phyloP scores from a whole-genome alignment of 352 stramenopile species.

The Blastocystis sp. region DNA sequence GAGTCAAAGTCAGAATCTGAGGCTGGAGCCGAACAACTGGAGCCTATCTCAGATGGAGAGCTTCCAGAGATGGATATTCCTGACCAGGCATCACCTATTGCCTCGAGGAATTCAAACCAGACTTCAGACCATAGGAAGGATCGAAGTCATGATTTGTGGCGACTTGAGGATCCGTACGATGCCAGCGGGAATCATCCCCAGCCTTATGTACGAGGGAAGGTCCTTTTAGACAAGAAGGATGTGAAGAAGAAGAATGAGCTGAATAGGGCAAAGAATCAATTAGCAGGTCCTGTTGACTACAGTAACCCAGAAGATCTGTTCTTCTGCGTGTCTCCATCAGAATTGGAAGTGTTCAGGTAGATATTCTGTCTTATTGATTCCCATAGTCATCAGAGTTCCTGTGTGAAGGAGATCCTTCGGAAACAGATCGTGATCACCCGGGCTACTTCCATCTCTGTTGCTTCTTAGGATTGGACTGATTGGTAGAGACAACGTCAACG shows the following conservation, averaged over 20 bases:
- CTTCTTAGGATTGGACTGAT: not conserved
- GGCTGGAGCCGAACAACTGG: too few relatives aligned
- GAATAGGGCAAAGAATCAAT: not conserved
- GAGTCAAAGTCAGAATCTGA: too few relatives aligned
- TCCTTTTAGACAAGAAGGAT: not conserved
- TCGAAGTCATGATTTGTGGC: not conserved
- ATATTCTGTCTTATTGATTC: not conserved
- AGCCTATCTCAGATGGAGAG: not conserved
- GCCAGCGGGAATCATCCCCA: not conserved
- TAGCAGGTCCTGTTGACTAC: not conserved
- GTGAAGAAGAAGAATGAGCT: not conserved
- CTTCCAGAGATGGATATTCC: not conserved
- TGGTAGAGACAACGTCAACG: not conserved
- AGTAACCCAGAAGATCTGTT: not conserved
- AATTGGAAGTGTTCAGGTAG: not conserved
- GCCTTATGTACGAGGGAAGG: not conserved
- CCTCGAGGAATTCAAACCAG: too few relatives aligned
- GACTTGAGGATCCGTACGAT: constrained; percentile 19
- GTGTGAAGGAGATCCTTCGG: not conserved
- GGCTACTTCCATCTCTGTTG: not conserved
- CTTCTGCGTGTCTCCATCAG: not conserved
- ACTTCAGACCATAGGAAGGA: not conserved
- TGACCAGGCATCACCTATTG: not conserved
- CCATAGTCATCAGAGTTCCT: not conserved
- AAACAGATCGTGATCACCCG: not conserved